Base-by-base conservation (phyloP, 129 eudicot species). In the Ambrosia trifida region DNA sequence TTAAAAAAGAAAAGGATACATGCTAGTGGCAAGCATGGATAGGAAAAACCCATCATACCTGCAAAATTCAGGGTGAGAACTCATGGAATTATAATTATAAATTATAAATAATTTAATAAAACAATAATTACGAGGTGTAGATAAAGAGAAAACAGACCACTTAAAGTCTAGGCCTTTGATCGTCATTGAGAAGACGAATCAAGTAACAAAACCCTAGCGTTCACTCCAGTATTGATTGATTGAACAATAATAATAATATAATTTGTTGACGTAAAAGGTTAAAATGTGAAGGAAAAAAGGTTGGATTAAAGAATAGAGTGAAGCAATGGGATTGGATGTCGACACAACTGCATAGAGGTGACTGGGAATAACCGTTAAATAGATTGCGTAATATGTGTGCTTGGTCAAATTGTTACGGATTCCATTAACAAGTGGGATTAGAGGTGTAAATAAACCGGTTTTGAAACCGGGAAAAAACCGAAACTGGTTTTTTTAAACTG, bases 1-100 rank as follows among this genome's bases (percentile, higher is more conserved):
- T 8, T 1, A 54, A 5, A 20, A 75, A 4, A n/a, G n/a, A 20
- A 75, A 84, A 87, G 97, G 97, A 90, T 90, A 90, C 97, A 85
- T 85, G 64, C 97, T 90, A 11, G 97, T 90, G 63, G 91, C 97
- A 20, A 90, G 89, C 97, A 90, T 90, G 33, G 97, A 83, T 82
- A 87, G 83, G 86, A 90, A 90, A 73, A 90, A 90, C 6, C 97
- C 97, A 83, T 87, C 97, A 49, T 90, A 90, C 97, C 97, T 90
- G 90, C 78, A 87, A 79, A 35, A 69, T 68, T 41, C 66, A 36
- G 58, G 62, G 64, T 61, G 19, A 17, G 50, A 72, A 72, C 66
- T 60, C 75, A 49, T 56, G 52, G 54, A 46, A 19, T 36, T 53
- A 40, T 44, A 66, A 56, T 54, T 46, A 6, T 11, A 20, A n/a